These are phyloP conservation scores for Fomitopsis schrenkii DNA, from an alignment of 1,284 basidiomycete genomes.

Conservation along the genomic window DNA sequence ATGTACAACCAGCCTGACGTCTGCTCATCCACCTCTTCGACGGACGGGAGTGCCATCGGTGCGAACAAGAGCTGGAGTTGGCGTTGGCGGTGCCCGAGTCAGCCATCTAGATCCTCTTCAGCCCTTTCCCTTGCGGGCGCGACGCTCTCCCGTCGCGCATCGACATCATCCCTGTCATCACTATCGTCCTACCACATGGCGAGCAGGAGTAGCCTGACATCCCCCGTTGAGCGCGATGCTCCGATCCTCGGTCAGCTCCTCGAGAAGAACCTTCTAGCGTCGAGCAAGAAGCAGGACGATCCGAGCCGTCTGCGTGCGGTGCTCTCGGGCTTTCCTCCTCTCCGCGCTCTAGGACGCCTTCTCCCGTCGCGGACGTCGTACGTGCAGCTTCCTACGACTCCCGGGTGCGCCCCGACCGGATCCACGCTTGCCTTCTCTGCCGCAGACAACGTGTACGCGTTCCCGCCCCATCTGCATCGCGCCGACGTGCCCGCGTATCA, in stretches of 20 bases:
- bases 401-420: neutral
- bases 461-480: constrained; percentile 8
- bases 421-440: neutral
- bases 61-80: constrained; percentile 23
- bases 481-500: neutral
- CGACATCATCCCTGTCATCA: constrained; percentile 27
- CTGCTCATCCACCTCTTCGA: constrained; percentile 6
- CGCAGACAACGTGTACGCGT: constrained; percentile 8
- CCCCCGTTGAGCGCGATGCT: constrained; percentile 26
- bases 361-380: constrained; percentile 12
- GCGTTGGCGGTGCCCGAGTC: constrained; percentile 20
- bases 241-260: constrained; percentile 21
- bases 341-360: constrained; percentile 12
- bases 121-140: constrained; percentile 23
- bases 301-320: constrained; percentile 17
- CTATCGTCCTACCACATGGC: constrained; percentile 18
- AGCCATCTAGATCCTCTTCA: constrained; percentile 19
- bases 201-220: constrained; percentile 20
- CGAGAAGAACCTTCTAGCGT: constrained; percentile 21
- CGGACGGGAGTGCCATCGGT: constrained; percentile 3
- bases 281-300: constrained; percentile 20
- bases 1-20: constrained; percentile 70
- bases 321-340: constrained; percentile 13
- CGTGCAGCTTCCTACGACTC: neutral
- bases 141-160: constrained; percentile 26